phyloP scores from a whole-genome alignment of 345 rosid species.

The Lagerstroemia speciosa region DNA sequence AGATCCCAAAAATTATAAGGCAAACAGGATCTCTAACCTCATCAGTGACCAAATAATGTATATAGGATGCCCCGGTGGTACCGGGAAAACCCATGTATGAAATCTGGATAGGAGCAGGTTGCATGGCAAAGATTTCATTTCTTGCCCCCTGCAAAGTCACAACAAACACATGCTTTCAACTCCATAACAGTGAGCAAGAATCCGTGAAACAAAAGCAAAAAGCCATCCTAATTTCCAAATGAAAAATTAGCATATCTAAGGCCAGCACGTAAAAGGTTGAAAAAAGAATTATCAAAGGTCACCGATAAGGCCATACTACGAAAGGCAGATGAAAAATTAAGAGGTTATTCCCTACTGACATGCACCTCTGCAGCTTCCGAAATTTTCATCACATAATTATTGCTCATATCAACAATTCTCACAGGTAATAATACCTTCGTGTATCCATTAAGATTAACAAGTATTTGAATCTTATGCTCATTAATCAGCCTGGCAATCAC shows the following conservation, averaged over 20 bases:
- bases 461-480: constrained; percentile 80
- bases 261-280: neutral
- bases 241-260: too few species aligned
- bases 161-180: neutral
- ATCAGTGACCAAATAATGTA: constrained; percentile 92
- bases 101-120: constrained; percentile 94
- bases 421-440: constrained; percentile 53
- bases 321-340: neutral
- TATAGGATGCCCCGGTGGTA: constrained; percentile 92
- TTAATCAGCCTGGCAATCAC: constrained; percentile 75
- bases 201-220: neutral
- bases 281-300: neutral
- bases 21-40: constrained; percentile 41
- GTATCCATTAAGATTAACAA: constrained; percentile 89
- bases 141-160: constrained; percentile 71
- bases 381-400: neutral
- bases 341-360: neutral
- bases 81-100: constrained; percentile 99
- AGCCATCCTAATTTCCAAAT: neutral
- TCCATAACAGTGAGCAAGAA: neutral
- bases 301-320: neutral
- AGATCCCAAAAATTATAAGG: neutral
- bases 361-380: neutral
- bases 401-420: neutral
- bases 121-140: constrained; percentile 97